Evolutionary conservation across 805 yeast species (phyloP).

Genomic region (Candida hungchunana): DNA sequence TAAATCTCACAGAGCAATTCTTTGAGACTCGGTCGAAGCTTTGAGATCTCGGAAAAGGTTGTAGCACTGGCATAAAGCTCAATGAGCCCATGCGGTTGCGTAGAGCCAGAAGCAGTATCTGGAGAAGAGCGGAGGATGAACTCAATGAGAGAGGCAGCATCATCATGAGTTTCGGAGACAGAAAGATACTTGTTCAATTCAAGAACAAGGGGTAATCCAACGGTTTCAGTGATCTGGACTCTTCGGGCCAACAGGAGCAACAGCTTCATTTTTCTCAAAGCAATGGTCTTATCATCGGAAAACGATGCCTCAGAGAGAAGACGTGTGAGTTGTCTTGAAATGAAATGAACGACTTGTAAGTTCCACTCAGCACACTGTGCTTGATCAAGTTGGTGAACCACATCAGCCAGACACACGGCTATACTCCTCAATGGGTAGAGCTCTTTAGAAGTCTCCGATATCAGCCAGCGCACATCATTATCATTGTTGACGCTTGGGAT

Average conservation of each 20-base stretch:
- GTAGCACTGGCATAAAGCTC: constrained; percentile 20
- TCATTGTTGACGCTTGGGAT: constrained; percentile 11
- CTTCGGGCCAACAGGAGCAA: constrained; percentile 28
- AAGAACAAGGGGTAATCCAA: constrained; percentile 22
- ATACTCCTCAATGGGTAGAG: constrained; percentile 8
- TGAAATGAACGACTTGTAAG: constrained; percentile 32
- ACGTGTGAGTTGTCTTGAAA: constrained; percentile 32
- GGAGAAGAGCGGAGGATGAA: constrained; percentile 11
- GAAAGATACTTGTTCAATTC: constrained; percentile 17
- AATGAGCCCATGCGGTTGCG: constrained; percentile 18
- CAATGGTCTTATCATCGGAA: constrained; percentile 22
- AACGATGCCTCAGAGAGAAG: constrained; percentile 23
- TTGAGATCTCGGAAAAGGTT: constrained; percentile 1
- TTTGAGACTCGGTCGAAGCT: no score
- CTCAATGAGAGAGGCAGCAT: constrained; percentile 27
- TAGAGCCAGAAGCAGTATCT: not conserved
- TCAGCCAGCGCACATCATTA: not conserved
- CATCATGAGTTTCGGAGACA: constrained; percentile 20
- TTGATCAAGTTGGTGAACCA: constrained; percentile 12
- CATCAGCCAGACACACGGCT: constrained; percentile 15
- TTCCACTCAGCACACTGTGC: constrained; percentile 32
- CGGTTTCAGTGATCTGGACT: constrained; percentile 12
- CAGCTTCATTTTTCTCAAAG: constrained; percentile 36
- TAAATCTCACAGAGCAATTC: constrained; percentile 2
- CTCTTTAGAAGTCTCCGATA: constrained; percentile 4